Evolutionary conservation across 768 basidiomycete genomes (phyloP).

Genomic region (Nidularia pulvinata): DNA sequence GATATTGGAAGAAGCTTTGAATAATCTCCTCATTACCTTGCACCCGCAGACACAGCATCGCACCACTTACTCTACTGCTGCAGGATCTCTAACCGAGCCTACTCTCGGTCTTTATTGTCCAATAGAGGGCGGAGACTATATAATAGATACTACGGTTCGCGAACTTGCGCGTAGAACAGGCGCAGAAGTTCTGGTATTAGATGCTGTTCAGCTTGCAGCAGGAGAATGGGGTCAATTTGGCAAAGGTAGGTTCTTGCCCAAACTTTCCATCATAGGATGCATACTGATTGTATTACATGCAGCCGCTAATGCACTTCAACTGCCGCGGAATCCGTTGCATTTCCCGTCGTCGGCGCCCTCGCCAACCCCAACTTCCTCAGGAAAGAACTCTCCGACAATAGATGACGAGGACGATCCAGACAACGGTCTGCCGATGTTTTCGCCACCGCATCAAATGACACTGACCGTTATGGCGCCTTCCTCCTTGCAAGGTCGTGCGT

Average conservation of each 20-base stretch:
- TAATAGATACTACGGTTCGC: constrained; percentile 77
- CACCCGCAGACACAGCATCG: constrained; percentile 84
- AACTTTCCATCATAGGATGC: background rate
- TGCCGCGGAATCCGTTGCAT: constrained; percentile 79
- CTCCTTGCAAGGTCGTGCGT: constrained; percentile 30
- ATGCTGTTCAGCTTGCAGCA: constrained; percentile 82
- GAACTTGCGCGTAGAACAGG: constrained; percentile 74
- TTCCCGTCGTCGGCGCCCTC: constrained; percentile 34
- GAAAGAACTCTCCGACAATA: constrained; percentile 18
- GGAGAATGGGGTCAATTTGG: constrained; percentile 90
- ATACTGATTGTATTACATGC: background rate
- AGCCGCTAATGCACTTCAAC: constrained; percentile 72
- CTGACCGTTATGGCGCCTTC: constrained; percentile 38
- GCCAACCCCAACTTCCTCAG: constrained; percentile 11
- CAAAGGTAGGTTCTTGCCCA: constrained; percentile 45
- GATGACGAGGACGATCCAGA: constrained; percentile 45
- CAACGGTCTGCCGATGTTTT: constrained; percentile 27
- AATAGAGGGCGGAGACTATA: constrained; percentile 80
- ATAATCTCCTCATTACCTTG: constrained; percentile 74
- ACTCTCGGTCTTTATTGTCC: constrained; percentile 88
- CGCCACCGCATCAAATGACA: constrained; percentile 36
- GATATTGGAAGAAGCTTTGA: constrained; percentile 73
- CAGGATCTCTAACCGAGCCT: constrained; percentile 67
- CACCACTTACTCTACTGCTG: constrained; percentile 55
- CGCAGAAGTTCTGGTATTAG: constrained; percentile 84